Percentiles rank a stretch among this genome's conserved stretches.
These are phyloP conservation scores for Exophiala lecanii-corni DNA, from an alignment of 2,329 filamentous ascomycete genomes.

Conservation along the genomic window DNA sequence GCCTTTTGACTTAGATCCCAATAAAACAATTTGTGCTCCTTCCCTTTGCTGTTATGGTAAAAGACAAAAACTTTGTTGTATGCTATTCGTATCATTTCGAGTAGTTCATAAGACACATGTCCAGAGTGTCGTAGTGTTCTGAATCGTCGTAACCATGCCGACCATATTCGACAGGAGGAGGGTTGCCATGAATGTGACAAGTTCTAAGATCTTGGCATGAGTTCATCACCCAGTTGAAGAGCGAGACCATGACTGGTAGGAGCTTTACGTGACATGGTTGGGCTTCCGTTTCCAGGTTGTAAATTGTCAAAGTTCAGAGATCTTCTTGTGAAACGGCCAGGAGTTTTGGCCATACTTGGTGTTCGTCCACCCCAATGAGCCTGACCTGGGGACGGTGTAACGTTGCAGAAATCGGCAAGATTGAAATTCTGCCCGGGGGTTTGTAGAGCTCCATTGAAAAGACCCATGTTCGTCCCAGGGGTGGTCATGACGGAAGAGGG, in stretches of 20 bases:
- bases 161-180: not conserved
- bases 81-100: conserved; percentile 21
- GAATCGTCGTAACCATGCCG: conserved; percentile 14
- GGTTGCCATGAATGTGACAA: not conserved
- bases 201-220: conserved; percentile 31
- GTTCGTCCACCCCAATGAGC: conserved; percentile 65
- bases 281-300: conserved; percentile 46
- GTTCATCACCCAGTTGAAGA: conserved; percentile 62
- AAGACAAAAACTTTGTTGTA: conserved; percentile 15
- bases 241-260: conserved; percentile 44
- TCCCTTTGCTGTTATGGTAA: not conserved
- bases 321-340: conserved; percentile 66
- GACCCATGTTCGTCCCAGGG: conserved; percentile 55
- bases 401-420: conserved; percentile 95
- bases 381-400: conserved; percentile 92
- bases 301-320: conserved; percentile 78
- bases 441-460: conserved; percentile 75
- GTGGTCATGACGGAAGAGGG: conserved; percentile 51
- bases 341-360: conserved; percentile 61
- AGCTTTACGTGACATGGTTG: conserved; percentile 20
- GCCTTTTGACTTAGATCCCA: no score
- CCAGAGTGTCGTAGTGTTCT: conserved; percentile 9
- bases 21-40: not conserved
- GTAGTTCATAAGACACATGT: conserved; percentile 15
- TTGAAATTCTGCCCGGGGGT: conserved; percentile 86